Evolutionary conservation across 1,284 basidiomycete genomes (phyloP).

Genomic region (Ustilago bromivora): DNA sequence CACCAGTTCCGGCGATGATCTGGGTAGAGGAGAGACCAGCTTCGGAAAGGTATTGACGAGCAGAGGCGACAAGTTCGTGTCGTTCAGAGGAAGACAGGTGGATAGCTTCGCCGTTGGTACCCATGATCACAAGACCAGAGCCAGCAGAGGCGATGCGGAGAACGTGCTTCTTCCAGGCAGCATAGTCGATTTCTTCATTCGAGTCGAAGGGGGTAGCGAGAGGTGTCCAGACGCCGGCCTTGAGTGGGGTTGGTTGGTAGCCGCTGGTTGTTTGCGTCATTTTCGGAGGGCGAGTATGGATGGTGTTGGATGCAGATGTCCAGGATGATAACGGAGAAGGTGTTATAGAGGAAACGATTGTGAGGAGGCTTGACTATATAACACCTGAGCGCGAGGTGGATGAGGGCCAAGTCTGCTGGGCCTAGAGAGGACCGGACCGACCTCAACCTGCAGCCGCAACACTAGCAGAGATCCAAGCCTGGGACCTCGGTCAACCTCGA

Average conservation of each 20-base stretch:
- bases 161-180: constrained; percentile 80
- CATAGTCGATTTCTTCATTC: constrained; percentile 84
- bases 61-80: constrained; percentile 76
- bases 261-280: constrained; percentile 43
- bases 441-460: neutral
- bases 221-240: constrained; percentile 83
- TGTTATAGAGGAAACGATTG: neutral
- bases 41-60: constrained; percentile 79
- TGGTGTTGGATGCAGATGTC: neutral
- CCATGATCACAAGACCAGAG: constrained; percentile 81
- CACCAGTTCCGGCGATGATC: constrained; percentile 84
- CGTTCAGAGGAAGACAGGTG: constrained; percentile 84
- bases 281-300: neutral
- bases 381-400: neutral
- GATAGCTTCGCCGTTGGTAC: constrained; percentile 83
- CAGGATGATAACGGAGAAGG: neutral
- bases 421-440: neutral
- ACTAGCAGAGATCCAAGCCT: neutral
- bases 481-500: neutral
- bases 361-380: neutral
- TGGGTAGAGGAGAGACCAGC: constrained; percentile 77
- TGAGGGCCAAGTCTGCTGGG: neutral
- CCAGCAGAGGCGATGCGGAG: constrained; percentile 79
- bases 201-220: constrained; percentile 85
- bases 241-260: constrained; percentile 22